Evolutionary conservation across 2,329 filamentous ascomycete genomes (phyloP).

Genomic region (Arthroderma sp.): DNA sequence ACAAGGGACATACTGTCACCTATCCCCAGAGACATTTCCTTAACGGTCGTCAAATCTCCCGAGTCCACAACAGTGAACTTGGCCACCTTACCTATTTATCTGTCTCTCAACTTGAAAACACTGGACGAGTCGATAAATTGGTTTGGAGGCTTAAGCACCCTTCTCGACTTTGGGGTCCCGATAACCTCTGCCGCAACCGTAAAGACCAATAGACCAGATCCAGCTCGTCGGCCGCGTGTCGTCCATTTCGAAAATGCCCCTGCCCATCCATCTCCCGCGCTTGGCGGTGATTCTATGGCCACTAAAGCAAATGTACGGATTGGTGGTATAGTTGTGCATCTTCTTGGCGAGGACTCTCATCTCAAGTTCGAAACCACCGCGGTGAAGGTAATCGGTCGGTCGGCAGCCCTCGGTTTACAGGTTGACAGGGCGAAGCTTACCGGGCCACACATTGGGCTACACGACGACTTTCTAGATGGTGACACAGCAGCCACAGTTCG

Average conservation of each 20-base stretch:
- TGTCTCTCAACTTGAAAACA: conserved; percentile 64
- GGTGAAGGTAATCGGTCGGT: conserved; percentile 65
- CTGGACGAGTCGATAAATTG: conserved; percentile 78
- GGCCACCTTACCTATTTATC: conserved; percentile 60
- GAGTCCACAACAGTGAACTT: conserved; percentile 41
- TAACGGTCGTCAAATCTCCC: conserved; percentile 22
- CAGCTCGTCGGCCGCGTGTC: conserved; percentile 29
- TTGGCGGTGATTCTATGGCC: not conserved
- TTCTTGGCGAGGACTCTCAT: conserved; percentile 67
- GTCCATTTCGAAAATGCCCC: conserved; percentile 44
- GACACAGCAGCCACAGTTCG: conserved; percentile 49
- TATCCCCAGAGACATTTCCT: conserved; percentile 26
- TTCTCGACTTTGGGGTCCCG: conserved; percentile 77
- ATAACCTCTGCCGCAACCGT: conserved; percentile 58
- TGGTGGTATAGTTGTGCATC: conserved; percentile 59
- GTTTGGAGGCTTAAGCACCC: conserved; percentile 83
- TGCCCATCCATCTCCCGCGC: conserved; percentile 9
- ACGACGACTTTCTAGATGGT: conserved; percentile 17
- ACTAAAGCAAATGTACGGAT: conserved; percentile 63
- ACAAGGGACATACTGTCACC: conserved; percentile 27
- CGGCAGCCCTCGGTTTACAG: conserved; percentile 56
- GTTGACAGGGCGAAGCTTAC: conserved; percentile 63
- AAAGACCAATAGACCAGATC: conserved; percentile 22
- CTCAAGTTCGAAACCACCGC: conserved; percentile 64
- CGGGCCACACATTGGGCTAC: conserved; percentile 51